A percentile compares a stretch with the other conserved stretches of the same genome.
Evolutionary conservation across 768 basidiomycete genomes (phyloP).

Genomic region (Collybiopsis luxurians): DNA sequence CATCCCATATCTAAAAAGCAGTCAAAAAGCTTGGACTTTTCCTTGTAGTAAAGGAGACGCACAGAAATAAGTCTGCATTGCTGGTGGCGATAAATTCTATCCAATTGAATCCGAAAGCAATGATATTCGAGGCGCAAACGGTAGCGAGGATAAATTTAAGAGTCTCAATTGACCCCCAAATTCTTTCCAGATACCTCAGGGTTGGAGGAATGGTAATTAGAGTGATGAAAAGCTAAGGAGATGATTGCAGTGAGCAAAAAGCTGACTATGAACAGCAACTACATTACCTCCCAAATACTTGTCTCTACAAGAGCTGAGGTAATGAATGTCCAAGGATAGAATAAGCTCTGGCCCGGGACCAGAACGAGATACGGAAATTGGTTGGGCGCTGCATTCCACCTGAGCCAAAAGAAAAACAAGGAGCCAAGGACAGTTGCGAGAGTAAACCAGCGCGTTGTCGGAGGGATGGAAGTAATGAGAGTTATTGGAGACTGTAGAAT

Average conservation of each 20-base stretch:
- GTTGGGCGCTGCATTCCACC: conserved; percentile 41
- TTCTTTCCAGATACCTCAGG: conserved; percentile 85
- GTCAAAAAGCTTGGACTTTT: neutral
- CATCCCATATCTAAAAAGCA: conserved; percentile 69
- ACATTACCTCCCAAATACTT: conserved; percentile 77
- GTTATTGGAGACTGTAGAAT: conserved; percentile 71
- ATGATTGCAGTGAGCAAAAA: conserved; percentile 7
- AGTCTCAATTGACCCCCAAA: conserved; percentile 90
- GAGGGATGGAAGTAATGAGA: conserved; percentile 69
- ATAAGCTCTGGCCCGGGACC: conserved; percentile 77
- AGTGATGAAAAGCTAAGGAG: conserved; percentile 67
- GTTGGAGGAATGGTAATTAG: conserved; percentile 78
- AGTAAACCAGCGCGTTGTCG: conserved; percentile 73
- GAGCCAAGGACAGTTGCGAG: conserved; percentile 57
- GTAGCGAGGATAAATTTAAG: conserved; percentile 82
- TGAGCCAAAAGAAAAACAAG: conserved; percentile 61
- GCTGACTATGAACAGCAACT: conserved; percentile 16
- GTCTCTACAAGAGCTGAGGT: conserved; percentile 87
- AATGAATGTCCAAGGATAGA: conserved; percentile 93
- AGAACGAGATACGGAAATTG: conserved; percentile 70
- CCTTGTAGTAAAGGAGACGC: conserved; percentile 24
- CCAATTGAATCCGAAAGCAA: conserved; percentile 87
- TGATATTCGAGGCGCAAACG: conserved; percentile 80
- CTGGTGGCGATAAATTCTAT: conserved; percentile 73
- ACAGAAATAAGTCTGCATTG: conserved; percentile 78